phyloP scores from a whole-genome alignment of 805 yeast species.

The Soucietia sequanensis region DNA sequence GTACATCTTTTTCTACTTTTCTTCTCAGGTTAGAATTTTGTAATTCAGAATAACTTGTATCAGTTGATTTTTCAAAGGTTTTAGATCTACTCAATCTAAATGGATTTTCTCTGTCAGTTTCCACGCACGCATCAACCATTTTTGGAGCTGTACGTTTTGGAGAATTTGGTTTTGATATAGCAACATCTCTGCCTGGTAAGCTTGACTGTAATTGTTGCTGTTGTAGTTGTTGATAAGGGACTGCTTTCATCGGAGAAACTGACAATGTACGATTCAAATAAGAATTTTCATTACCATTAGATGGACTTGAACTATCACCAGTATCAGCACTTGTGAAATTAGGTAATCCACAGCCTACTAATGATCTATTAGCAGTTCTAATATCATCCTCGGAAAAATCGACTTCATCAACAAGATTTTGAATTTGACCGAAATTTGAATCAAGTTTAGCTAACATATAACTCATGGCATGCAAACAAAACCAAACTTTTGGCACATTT shows the following conservation, averaged over 20 bases:
- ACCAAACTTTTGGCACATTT: conserved; percentile 89
- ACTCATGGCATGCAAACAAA: conserved; percentile 86
- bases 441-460: conserved; percentile 63
- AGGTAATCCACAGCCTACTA: conserved; percentile 68
- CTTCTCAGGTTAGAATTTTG: neutral
- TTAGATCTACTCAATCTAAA: conserved; percentile 1
- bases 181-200: neutral
- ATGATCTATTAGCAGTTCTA: conserved; percentile 63
- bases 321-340: conserved; percentile 56
- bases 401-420: conserved; percentile 58
- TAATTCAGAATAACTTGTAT: neutral
- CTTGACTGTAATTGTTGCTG: no score
- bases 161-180: neutral
- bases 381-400: conserved; percentile 70
- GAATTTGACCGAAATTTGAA: conserved; percentile 55
- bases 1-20: neutral
- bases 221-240: no score
- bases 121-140: neutral
- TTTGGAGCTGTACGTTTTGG: neutral
- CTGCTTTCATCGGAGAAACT: neutral
- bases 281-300: conserved; percentile 13
- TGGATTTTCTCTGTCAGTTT: conserved; percentile 1
- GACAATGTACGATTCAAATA: conserved; percentile 17
- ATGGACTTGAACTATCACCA: conserved; percentile 11
- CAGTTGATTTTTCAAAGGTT: neutral